Evolutionary conservation across 23 red algal species (phyloP).

Genomic region (Pyropia yezoensis): DNA sequence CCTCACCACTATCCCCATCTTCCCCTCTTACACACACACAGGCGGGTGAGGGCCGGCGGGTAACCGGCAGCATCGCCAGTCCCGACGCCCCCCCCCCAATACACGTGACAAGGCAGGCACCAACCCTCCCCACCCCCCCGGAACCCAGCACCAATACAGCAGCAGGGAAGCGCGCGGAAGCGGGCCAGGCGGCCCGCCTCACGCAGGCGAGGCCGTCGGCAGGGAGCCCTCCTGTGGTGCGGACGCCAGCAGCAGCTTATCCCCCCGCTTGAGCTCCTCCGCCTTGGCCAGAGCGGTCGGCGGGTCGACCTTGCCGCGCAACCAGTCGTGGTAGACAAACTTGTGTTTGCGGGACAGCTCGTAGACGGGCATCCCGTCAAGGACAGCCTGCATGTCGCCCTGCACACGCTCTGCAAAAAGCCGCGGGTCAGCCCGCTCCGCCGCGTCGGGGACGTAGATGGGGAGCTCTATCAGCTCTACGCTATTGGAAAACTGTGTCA

Average conservation of each 20-base stretch:
- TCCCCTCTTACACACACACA: too few relatives aligned
- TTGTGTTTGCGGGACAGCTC: conserved; percentile 45
- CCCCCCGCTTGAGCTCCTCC: conserved; percentile 4
- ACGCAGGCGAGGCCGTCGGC: too few relatives aligned
- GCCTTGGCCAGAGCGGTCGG: conserved; percentile 32
- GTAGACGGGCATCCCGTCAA: conserved; percentile 31
- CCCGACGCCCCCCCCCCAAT: too few relatives aligned
- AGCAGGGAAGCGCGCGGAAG: too few relatives aligned
- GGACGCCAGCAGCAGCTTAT: background rate
- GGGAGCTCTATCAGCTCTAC: conserved; percentile 35
- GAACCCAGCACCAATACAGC: too few relatives aligned
- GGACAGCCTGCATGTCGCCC: conserved; percentile 27
- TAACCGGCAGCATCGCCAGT: too few relatives aligned
- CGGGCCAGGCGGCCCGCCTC: too few relatives aligned
- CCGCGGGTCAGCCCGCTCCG: conserved; percentile 41
- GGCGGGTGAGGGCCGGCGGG: too few relatives aligned
- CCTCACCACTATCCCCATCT: too few relatives aligned
- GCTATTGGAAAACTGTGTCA: conserved; percentile 76
- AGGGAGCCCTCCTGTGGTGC: background rate
- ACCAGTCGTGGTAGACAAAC: conserved; percentile 61
- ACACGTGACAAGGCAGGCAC: too few relatives aligned
- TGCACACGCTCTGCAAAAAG: conserved; percentile 62
- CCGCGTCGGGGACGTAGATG: conserved; percentile 43
- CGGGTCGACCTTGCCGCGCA: conserved; percentile 34
- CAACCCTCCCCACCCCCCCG: too few relatives aligned